Conservation (phyloP, 2,329 filamentous ascomycete species). For the Celoporthe dispersa region DNA sequence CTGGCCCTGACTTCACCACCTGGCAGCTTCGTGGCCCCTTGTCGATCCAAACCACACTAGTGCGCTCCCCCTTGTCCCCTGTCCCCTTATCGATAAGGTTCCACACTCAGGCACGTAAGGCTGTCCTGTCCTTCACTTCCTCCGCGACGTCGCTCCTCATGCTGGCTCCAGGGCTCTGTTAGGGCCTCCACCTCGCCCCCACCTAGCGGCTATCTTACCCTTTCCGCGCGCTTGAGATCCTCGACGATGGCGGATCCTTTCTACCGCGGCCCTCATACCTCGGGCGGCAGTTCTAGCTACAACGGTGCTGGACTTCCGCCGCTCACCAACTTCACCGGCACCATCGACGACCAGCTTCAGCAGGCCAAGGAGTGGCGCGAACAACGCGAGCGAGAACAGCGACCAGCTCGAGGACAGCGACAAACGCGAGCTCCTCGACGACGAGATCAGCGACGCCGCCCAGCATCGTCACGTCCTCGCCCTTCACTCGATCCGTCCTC, state of each 20-base stretch:
- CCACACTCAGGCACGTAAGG: too few species aligned
- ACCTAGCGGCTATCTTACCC: not conserved
- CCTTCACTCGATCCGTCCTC: not conserved
- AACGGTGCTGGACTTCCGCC: conserved; percentile 15
- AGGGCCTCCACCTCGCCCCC: not conserved
- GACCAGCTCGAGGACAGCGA: not conserved
- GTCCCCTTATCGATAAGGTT: not conserved
- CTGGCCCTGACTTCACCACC: not conserved
- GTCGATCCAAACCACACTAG: not conserved
- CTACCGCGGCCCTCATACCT: not conserved
- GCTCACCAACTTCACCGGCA: conserved; percentile 14
- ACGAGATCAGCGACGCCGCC: not conserved
- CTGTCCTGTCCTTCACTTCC: not conserved
- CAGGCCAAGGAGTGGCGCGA: conserved; percentile 15
- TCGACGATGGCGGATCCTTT: conserved; percentile 10
- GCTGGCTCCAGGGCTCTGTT: not conserved
- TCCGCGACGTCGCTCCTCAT: not conserved
- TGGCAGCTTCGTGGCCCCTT: conserved; percentile 11
- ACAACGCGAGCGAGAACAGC: conserved; percentile 3
- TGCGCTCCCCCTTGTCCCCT: not conserved
- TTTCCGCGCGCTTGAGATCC: not conserved
- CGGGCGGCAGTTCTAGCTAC: conserved; percentile 7
- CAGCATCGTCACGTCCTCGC: not conserved
- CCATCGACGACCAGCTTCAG: conserved; percentile 18
- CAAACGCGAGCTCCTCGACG: not conserved